A percentile compares a stretch with the other conserved stretches of the same genome.
Conservation (phyloP, 2,329 filamentous ascomycete species). For the Didymella segeticola region DNA sequence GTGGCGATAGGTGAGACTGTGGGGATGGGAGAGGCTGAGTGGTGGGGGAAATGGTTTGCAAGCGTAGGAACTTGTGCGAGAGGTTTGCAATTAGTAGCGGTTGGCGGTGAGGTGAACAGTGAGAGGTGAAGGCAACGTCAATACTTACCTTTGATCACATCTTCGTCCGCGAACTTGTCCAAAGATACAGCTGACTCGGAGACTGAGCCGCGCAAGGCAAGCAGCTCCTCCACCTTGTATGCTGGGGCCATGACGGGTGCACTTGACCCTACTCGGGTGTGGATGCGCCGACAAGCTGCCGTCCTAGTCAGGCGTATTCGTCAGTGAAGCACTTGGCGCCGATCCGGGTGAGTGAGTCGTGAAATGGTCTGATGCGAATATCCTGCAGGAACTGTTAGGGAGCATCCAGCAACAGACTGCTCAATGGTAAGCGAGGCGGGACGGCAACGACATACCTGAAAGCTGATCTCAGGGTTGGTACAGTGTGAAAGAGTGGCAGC, state of each 20-base stretch:
- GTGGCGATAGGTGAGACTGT: conserved; percentile 1
- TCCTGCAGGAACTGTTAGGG: conserved; percentile 24
- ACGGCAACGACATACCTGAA: conserved; percentile 36
- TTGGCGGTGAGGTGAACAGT: conserved; percentile 23
- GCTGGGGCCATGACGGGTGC: conserved; percentile 39
- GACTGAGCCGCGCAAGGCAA: conserved; percentile 50
- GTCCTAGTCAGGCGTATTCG: neutral
- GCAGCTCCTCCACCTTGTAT: conserved; percentile 52
- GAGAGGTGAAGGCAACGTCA: conserved; percentile 18
- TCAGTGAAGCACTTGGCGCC: neutral
- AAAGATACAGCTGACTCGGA: conserved; percentile 52
- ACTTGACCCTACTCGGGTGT: conserved; percentile 2
- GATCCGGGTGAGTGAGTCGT: conserved; percentile 25
- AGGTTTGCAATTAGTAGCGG: neutral
- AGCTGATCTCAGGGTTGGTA: conserved; percentile 35
- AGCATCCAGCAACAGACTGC: neutral
- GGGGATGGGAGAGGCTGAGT: neutral
- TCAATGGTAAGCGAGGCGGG: neutral
- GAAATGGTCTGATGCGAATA: conserved; percentile 51
- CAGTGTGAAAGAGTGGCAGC: conserved; percentile 43
- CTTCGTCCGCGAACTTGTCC: conserved; percentile 51
- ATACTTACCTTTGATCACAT: conserved; percentile 51
- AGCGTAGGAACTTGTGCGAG: neutral
- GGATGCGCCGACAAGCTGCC: neutral
- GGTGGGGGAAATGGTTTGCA: neutral